phyloP scores from a whole-genome alignment of 768 basidiomycete species.

The Thelephora aurantiotincta region DNA sequence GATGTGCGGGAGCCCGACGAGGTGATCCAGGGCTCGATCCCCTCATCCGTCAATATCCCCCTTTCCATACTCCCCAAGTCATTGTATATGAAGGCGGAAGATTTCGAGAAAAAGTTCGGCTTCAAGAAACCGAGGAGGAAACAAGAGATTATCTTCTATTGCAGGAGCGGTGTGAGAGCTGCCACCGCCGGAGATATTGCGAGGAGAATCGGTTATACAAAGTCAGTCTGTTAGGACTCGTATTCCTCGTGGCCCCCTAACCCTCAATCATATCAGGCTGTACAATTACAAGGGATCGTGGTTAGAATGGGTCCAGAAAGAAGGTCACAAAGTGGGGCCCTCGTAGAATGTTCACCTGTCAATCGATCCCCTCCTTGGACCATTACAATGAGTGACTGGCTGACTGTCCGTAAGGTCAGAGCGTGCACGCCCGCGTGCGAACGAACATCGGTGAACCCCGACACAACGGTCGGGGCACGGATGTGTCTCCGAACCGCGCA shows the following conservation, averaged over 20 bases:
- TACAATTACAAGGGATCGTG: conserved; percentile 40
- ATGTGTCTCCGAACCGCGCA: too few relatives aligned
- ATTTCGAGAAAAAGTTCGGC: conserved; percentile 50
- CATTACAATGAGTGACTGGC: too few relatives aligned
- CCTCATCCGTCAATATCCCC: conserved; percentile 83
- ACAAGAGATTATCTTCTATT: conserved; percentile 82
- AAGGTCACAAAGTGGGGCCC: conserved; percentile 8
- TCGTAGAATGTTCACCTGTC: too few relatives aligned
- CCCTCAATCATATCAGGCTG: conserved; percentile 14
- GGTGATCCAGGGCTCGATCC: conserved; percentile 84
- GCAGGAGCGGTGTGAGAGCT: conserved; percentile 78
- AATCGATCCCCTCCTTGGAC: too few relatives aligned
- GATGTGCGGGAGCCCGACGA: conserved; percentile 94
- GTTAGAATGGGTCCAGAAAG: conserved; percentile 34
- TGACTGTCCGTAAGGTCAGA: too few relatives aligned
- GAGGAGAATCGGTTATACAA: conserved; percentile 65
- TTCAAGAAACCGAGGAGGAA: conserved; percentile 57
- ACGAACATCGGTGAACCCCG: too few relatives aligned
- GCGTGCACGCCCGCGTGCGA: too few relatives aligned
- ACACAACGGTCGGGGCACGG: too few relatives aligned
- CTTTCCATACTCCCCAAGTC: conserved; percentile 63
- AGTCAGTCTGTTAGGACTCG: conserved; percentile 31
- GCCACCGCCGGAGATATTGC: conserved; percentile 73
- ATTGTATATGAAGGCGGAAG: conserved; percentile 37
- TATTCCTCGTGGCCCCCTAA: background rate